Conservation (phyloP, 306 rosid genomes). For the Cyclanthera cordifolia region DNA sequence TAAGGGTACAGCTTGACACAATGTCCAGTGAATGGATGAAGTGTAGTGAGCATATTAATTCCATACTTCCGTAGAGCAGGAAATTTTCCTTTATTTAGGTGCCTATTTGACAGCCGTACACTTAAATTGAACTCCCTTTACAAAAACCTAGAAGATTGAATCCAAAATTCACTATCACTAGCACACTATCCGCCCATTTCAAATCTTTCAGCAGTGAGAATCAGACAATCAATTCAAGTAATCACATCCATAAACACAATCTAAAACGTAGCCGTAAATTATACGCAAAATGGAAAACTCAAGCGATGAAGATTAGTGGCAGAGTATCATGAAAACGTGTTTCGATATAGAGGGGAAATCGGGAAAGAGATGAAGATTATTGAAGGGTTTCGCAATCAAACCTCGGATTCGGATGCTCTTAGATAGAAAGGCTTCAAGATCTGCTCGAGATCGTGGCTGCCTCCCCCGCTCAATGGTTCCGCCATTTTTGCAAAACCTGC, state of each 20-base stretch:
- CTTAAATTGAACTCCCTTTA: neutral
- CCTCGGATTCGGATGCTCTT: conserved; percentile 82
- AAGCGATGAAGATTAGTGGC: neutral
- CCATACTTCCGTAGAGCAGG: too few species aligned
- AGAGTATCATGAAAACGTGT: neutral
- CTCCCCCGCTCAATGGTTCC: conserved; percentile 23
- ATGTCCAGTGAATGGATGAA: too few species aligned
- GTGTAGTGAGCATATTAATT: too few species aligned
- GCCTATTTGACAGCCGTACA: neutral
- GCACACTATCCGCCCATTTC: neutral
- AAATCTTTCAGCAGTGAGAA: neutral
- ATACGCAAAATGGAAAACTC: neutral
- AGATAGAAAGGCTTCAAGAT: conserved; percentile 52
- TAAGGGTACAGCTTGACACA: too few species aligned
- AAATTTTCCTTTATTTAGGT: neutral
- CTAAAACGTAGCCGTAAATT: neutral
- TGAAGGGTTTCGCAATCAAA: conserved; percentile 4
- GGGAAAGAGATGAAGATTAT: too few species aligned
- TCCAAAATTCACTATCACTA: neutral
- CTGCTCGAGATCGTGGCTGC: conserved; percentile 23
- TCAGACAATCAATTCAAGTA: neutral
- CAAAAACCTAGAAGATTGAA: neutral
- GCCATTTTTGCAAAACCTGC: conserved; percentile 27
- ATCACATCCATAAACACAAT: neutral
- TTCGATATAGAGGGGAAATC: neutral